Base-by-base conservation (phyloP, 148 eudicot species). In the Arctostaphylos glauca region DNA sequence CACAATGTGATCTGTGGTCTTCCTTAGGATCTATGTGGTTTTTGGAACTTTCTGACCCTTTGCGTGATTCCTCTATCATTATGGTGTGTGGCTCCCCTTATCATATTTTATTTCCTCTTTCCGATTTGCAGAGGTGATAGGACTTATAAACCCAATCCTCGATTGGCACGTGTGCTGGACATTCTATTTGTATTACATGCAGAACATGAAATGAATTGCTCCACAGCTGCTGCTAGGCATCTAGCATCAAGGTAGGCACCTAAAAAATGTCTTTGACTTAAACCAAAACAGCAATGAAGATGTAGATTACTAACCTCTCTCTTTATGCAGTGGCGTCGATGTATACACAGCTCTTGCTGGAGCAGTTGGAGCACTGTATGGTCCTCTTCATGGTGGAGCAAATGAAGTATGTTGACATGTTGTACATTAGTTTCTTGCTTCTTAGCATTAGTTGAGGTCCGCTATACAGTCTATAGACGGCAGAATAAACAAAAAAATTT, bases 371-470 rank as follows among this genome's bases (percentile, higher is more conserved):
- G 99, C 99, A 80, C 88, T 96, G 72, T 96, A 94, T 91, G 99
- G 99, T 59, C 99, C 99, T 79, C 99, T 96, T 85, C 99, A 96
- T 88, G 99, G 99, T 83, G 99, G 99, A 83, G 99, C 99, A 64
- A 96, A 96, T 88, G 99, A 96, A 98, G 99, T 96, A 88, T 49
- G 74, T 74, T 72, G 77, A 48, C 41, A 15, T 21, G n/a, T 54
- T 55, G 47, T 68, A 71, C 19, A 5, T 38, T 74, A 38, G 16
- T 74, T 54, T 31, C 77, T 60, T 55, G 53, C 70, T 76, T 53
- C 25, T n/a, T 38, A 58, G 44, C 5, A 44, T 31, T 21, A 76
- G 59, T 64, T 78, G 74, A 44, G 72, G 66, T 55, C 46, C 64
- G 62, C 19, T 43, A 31, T 80, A 41, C 73, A 80, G 31, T 25